Conservation (phyloP, 306 rosid species). For the Geum urbanum region DNA sequence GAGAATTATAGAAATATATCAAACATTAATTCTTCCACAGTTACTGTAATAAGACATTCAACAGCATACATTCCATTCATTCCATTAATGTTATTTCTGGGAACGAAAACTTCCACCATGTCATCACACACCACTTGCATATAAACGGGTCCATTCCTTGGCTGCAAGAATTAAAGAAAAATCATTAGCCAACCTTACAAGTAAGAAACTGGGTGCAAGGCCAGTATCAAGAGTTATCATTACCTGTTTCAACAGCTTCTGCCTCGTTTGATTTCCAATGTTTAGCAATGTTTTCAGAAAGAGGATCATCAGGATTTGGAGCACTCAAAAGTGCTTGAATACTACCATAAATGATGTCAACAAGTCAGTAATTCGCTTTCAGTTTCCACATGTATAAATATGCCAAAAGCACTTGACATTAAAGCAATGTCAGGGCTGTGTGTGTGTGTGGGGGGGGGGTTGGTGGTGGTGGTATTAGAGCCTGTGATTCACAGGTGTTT, state of each 20-base stretch:
- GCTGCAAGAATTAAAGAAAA: conserved; percentile 42
- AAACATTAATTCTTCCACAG: conserved; percentile 45
- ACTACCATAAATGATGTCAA: conserved; percentile 28
- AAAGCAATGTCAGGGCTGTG: neutral
- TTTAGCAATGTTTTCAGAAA: conserved; percentile 94
- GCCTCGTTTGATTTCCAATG: conserved; percentile 90
- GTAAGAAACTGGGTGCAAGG: neutral
- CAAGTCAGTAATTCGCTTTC: neutral
- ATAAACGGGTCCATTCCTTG: conserved; percentile 85
- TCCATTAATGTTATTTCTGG: conserved; percentile 46
- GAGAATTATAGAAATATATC: conserved; percentile 36
- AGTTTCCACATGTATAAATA: neutral
- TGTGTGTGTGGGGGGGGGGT: no score
- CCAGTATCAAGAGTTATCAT: neutral
- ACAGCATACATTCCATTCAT: conserved; percentile 54
- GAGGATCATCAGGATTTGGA: conserved; percentile 97
- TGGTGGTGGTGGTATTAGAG: neutral
- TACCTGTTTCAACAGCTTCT: conserved; percentile 98
- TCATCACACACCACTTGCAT: conserved; percentile 72
- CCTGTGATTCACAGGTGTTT: neutral
- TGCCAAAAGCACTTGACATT: neutral
- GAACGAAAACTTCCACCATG: conserved; percentile 27
- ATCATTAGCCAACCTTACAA: neutral
- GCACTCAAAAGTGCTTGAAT: conserved; percentile 98
- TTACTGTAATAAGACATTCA: conserved; percentile 47